Conservation (phyloP, 192 early-diverging fungal species). For the Umbelopsis sp. region DNA sequence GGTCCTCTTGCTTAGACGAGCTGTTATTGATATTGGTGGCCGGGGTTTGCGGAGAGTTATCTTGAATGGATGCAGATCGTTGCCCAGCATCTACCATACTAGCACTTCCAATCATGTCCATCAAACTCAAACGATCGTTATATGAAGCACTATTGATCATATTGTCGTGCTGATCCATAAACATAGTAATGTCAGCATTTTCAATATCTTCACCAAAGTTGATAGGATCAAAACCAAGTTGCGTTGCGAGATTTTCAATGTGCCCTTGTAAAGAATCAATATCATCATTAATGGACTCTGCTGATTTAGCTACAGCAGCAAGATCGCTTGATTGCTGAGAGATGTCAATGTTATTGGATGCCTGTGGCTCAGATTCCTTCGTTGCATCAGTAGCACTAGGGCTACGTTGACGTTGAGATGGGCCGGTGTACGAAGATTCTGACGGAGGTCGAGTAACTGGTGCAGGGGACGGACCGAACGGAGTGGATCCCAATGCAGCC, state of each 20-base stretch:
- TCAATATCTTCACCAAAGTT: slow-evolving; percentile 25
- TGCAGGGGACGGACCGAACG: not conserved
- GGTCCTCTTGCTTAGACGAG: not conserved
- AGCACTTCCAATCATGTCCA: not conserved
- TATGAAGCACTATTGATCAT: not conserved
- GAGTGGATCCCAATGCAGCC: not conserved
- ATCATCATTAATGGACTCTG: slow-evolving; percentile 27
- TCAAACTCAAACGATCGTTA: not conserved
- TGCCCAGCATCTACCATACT: too few species aligned
- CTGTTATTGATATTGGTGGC: not conserved
- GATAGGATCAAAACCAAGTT: slow-evolving; percentile 25
- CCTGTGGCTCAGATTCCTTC: not conserved
- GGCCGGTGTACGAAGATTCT: not conserved
- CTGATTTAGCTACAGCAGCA: slow-evolving; percentile 13
- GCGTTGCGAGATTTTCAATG: slow-evolving; percentile 23
- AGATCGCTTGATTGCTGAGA: slow-evolving; percentile 21
- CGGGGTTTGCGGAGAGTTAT: not conserved
- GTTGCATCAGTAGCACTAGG: not conserved
- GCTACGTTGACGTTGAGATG: not conserved
- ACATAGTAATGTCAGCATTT: not conserved
- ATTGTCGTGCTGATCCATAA: not conserved
- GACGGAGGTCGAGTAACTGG: not conserved
- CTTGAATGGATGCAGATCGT: not conserved
- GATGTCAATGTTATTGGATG: not conserved
- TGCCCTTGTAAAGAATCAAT: slow-evolving; percentile 27